These are phyloP conservation scores for Picochlorum sp. DNA, from an alignment of 139 green algal species.

Conservation along the genomic window DNA sequence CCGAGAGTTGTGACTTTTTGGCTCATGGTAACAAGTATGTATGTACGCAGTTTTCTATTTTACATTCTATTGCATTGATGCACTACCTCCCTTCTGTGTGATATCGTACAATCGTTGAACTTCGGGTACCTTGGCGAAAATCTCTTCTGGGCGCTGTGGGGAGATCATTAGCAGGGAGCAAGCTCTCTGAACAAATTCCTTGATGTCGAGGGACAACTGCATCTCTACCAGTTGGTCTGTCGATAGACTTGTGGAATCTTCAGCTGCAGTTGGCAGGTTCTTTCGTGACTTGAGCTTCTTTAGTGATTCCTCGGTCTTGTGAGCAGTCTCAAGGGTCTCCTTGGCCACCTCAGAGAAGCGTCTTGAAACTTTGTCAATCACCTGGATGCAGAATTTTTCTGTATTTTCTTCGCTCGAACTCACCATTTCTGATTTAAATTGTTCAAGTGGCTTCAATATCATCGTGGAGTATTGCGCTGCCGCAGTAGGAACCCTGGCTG, in stretches of 20 bases:
- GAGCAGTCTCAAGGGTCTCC: constrained; percentile 74
- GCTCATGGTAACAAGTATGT: too few species aligned
- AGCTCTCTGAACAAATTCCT: constrained; percentile 46
- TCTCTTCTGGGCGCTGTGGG: neutral
- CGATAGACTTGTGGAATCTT: constrained; percentile 14
- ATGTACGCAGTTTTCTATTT: neutral
- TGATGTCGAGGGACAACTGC: constrained; percentile 70
- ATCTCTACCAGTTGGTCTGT: constrained; percentile 86
- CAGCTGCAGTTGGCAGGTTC: constrained; percentile 21
- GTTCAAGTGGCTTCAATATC: constrained; percentile 44
- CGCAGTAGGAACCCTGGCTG: constrained; percentile 62
- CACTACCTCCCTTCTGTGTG: constrained; percentile 14
- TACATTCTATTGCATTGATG: neutral
- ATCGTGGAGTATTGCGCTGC: constrained; percentile 71
- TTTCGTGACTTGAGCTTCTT: constrained; percentile 70
- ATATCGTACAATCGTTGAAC: neutral
- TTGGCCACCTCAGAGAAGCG: constrained; percentile 46
- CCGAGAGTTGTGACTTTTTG: constrained; percentile 26
- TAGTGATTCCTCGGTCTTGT: constrained; percentile 80
- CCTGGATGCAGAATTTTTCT: neutral
- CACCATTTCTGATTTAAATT: neutral
- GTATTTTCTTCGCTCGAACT: too few species aligned
- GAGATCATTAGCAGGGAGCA: neutral
- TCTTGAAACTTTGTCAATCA: constrained; percentile 31
- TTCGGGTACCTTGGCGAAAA: too few species aligned